Base-by-base conservation (phyloP, 1,139 yeast species). In the Pichia sp. region DNA sequence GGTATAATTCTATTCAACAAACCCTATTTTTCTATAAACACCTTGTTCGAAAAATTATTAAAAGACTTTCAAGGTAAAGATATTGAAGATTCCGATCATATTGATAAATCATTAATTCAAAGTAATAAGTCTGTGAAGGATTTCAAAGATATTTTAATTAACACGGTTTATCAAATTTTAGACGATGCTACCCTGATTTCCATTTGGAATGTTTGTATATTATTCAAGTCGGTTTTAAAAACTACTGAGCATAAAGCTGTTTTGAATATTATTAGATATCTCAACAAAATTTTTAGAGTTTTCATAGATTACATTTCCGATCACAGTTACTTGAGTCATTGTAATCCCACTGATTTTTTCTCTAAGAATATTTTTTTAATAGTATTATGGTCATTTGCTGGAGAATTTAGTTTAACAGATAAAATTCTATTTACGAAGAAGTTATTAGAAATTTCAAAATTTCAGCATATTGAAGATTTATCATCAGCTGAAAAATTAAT, bases 1-100 rank as follows among this genome's bases (percentile, higher is more conserved):
- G 96, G 96, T 7, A 82, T 92, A 79, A 72, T 90, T 1, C 86
- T 90, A 84, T 71, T 87, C 57, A 83, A 81, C 7, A 59, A 64
- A 4, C 52, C 58, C 2, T 53, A 71, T 1, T 66, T 74, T 9
- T 51, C 60, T 1, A 30, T 63, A 1, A 53, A 52, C 7, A 70
- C 67, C 57, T 47, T 66, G 37, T 53, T 53, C n/a, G 30, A 45
- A 5, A 44, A 46, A n/a, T 34, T 34, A 4, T 11, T 59, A 3
- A 31, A 34, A 9, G 48, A 49, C 7, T 55, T 58, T 26, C 39
- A 29, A 27, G 37, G 42, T 2, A 11, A 18, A 4, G 54, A 59
- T 2, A 47, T 68, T 34, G 59, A 63, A 3, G 50, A 64, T 5
- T 56, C 62, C 6, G 63, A 62, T 2, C 53, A 56, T 1, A 43